phyloP scores from a whole-genome alignment of 2,329 filamentous ascomycete species.

The Venturia pyrina region DNA sequence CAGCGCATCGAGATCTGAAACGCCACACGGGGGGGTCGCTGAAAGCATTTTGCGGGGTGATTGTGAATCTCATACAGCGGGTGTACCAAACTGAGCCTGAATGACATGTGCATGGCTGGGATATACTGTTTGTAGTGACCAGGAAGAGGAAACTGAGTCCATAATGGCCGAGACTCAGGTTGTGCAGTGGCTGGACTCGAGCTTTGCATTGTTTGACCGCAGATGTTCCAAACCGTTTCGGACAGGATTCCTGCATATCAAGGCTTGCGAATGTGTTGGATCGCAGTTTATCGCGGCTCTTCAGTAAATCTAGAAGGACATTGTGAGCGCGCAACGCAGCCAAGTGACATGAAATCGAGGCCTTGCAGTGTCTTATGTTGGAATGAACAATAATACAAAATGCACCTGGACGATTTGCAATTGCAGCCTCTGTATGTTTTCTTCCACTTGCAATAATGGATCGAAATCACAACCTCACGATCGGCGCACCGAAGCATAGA shows the following conservation, averaged over 20 bases:
- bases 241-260: not conserved
- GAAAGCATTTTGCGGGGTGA: not conserved
- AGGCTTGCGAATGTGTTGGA: not conserved
- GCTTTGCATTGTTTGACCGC: not conserved
- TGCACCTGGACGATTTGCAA: too few species aligned
- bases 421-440: not conserved
- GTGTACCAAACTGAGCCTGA: slow-evolving; percentile 4
- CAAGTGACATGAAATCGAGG: not conserved
- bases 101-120: not conserved
- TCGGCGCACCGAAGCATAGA: not conserved
- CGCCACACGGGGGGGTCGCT: not conserved
- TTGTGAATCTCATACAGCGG: not conserved
- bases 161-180: not conserved
- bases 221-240: not conserved
- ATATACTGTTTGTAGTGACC: not conserved
- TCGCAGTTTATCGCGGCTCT: not conserved
- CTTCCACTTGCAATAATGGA: not conserved
- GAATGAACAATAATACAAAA: too few species aligned
- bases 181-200: not conserved
- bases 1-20: not conserved
- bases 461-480: not conserved
- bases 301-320: too few species aligned
- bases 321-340: too few species aligned
- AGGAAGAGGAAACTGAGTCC: not conserved
- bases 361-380: not conserved